Conservation (phyloP, 345 rosid genomes). For the Arabidopsis arenosa region DNA sequence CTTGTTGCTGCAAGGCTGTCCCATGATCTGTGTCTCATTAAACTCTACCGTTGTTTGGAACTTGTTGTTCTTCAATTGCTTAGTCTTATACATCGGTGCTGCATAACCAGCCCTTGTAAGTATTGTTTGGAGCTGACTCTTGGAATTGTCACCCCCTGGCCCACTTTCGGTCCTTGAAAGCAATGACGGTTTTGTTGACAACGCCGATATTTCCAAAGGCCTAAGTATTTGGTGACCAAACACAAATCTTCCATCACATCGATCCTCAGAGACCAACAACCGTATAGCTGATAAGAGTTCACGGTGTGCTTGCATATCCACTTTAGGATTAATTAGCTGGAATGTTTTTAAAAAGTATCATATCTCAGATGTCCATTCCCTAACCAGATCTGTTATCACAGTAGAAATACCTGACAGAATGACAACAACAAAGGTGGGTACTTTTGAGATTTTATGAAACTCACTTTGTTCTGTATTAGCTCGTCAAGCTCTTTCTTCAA, state of each 20-base stretch:
- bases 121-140: constrained; percentile 89
- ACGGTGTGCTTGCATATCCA: constrained; percentile 57
- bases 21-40: constrained; percentile 73
- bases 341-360: constrained; percentile 20
- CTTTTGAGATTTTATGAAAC: constrained; percentile 43
- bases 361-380: constrained; percentile 14
- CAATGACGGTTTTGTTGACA: constrained; percentile 46
- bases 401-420: constrained; percentile 28
- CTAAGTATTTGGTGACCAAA: constrained; percentile 63
- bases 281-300: constrained; percentile 70
- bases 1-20: constrained; percentile 86
- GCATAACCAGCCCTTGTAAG: constrained; percentile 79
- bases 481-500: constrained; percentile 84
- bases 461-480: constrained; percentile 76
- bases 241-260: constrained; percentile 74
- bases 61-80: constrained; percentile 72
- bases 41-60: constrained; percentile 78
- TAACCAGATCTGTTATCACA: constrained; percentile 20
- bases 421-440: constrained; percentile 21
- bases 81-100: constrained; percentile 74
- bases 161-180: constrained; percentile 69
- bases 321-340: constrained; percentile 75
- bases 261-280: constrained; percentile 63
- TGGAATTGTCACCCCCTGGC: constrained; percentile 89
- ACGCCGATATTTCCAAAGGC: constrained; percentile 44